phyloP scores from a whole-genome alignment of 805 yeast genomes.

The Zygotorulaspora florentina region DNA sequence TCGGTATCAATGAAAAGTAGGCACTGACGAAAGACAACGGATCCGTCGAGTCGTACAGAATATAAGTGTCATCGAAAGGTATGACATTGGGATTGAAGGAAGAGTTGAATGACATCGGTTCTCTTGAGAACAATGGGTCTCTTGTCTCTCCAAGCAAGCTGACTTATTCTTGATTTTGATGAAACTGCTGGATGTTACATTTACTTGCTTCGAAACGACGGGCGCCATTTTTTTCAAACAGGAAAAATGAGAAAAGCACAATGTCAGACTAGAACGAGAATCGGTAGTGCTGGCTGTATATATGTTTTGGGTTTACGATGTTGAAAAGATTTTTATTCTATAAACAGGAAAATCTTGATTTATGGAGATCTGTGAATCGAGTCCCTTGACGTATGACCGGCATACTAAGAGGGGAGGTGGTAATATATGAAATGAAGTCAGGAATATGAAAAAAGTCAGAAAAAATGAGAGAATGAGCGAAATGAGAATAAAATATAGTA shows the following conservation, averaged over 20 bases:
- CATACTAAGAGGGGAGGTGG: conserved; percentile 4
- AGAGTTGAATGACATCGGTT: conserved; percentile 2
- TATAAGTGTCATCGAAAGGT: conserved; percentile 85
- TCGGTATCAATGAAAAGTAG: conserved; percentile 74
- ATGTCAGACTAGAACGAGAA: neutral
- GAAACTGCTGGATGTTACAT: neutral
- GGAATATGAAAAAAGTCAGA: conserved; percentile 10
- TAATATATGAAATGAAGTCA: conserved; percentile 3
- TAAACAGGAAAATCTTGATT: neutral
- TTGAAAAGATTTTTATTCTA: neutral
- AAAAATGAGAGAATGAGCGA: conserved; percentile 7
- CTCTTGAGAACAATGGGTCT: neutral
- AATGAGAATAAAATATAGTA: conserved; percentile 12
- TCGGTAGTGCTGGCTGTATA: no score
- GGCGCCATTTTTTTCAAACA: neutral
- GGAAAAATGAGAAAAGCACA: neutral
- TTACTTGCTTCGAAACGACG: neutral
- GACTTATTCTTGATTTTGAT: neutral
- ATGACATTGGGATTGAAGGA: conserved; percentile 28
- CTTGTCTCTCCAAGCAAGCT: no score
- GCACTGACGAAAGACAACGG: conserved; percentile 58
- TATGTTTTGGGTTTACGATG: no score
- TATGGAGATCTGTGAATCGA: conserved; percentile 1
- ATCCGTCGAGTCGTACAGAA: conserved; percentile 69
- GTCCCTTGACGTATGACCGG: conserved; percentile 6